These are phyloP conservation scores for Vigna reflexopilosa DNA, from an alignment of 306 rosid species.

Conservation along the genomic window DNA sequence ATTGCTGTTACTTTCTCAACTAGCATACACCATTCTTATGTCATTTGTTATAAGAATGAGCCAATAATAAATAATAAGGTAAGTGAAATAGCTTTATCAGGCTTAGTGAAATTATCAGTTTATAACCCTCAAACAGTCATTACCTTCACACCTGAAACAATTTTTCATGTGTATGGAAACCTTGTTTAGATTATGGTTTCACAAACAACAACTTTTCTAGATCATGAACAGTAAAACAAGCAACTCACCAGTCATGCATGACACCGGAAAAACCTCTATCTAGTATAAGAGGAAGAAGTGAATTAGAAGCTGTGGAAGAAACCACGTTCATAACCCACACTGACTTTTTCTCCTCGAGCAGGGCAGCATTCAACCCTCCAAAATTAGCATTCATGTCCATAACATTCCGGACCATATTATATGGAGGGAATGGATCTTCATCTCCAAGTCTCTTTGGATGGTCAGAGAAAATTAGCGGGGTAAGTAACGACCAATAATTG, in stretches of 20 bases:
- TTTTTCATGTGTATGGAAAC: not conserved
- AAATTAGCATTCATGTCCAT: slow-evolving; percentile 95
- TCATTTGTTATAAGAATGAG: slow-evolving; percentile 10
- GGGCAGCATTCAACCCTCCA: slow-evolving; percentile 93
- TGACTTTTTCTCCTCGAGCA: slow-evolving; percentile 82
- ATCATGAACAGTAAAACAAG: slow-evolving; percentile 26
- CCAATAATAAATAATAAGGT: slow-evolving; percentile 6
- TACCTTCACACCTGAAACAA: not conserved
- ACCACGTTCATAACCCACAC: slow-evolving; percentile 99
- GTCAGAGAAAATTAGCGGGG: slow-evolving; percentile 97
- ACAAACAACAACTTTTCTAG: slow-evolving; percentile 20
- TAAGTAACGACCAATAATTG: slow-evolving; percentile 93
- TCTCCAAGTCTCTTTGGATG: slow-evolving; percentile 99
- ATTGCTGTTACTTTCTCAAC: slow-evolving; percentile 26
- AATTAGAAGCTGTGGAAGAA: slow-evolving; percentile 71
- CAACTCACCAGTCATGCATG: slow-evolving; percentile 90
- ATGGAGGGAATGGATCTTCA: slow-evolving; percentile 98
- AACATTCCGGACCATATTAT: slow-evolving; percentile 95
- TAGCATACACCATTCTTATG: slow-evolving; percentile 20
- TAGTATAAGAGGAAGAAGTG: slow-evolving; percentile 91
- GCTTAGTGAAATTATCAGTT: slow-evolving; percentile 28
- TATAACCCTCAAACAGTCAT: slow-evolving; percentile 19
- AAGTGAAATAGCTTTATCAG: slow-evolving; percentile 15
- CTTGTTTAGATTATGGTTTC: slow-evolving; percentile 12
- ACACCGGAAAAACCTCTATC: slow-evolving; percentile 94